Percentiles rank a stretch among this genome's conserved stretches.
Conservation (phyloP, 1,139 yeast species). For the Magnusiomyces fungicola region DNA sequence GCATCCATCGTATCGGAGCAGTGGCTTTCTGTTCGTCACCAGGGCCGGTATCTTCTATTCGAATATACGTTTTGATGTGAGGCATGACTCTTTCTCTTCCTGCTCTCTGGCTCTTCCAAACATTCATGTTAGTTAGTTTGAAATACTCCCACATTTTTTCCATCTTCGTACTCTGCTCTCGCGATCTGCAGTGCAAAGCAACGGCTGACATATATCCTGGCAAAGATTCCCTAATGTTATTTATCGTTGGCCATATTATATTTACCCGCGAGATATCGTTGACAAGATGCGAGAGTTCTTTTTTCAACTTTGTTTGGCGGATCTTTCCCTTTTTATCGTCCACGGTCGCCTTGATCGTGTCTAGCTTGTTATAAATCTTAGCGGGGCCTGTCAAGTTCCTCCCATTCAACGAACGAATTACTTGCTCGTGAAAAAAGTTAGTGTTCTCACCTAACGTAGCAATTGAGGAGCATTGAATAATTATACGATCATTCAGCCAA, state of each 20-base stretch:
- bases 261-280: conserved; percentile 7
- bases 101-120: conserved; percentile 28
- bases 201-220: conserved; percentile 30
- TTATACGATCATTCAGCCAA: conserved; percentile 16
- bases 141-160: background rate
- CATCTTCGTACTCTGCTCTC: background rate
- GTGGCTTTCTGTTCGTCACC: conserved; percentile 6
- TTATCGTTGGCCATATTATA: conserved; percentile 30
- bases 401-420: conserved; percentile 22
- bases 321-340: no score
- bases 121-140: conserved; percentile 17
- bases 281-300: background rate
- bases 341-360: no score
- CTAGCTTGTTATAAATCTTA: no score
- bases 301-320: background rate
- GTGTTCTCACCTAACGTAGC: conserved; percentile 24
- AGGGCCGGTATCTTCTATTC: conserved; percentile 9
- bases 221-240: conserved; percentile 25
- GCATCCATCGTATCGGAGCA: conserved; percentile 25
- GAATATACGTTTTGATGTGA: conserved; percentile 32
- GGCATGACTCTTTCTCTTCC: conserved; percentile 31
- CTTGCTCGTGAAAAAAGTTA: conserved; percentile 20
- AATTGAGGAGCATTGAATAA: conserved; percentile 28
- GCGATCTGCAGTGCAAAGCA: conserved; percentile 23
- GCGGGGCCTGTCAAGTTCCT: no score